phyloP scores from a whole-genome alignment of 2,329 filamentous ascomycete genomes.

The Eutypella sp. region DNA sequence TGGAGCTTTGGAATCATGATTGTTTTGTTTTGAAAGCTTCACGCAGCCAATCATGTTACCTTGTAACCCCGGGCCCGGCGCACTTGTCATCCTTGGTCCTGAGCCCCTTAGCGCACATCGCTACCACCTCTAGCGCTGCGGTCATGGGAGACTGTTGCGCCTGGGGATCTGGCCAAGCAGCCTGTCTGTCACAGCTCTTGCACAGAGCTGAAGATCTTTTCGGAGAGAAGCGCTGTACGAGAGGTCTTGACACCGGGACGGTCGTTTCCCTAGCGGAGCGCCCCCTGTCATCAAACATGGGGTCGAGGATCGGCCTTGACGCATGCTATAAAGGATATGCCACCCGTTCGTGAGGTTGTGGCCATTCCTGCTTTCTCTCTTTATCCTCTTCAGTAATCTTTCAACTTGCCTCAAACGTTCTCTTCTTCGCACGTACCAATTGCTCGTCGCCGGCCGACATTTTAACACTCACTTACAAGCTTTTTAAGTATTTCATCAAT shows the following conservation, averaged over 20 bases:
- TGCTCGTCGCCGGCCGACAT: conserved; percentile 51
- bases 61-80: neutral
- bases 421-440: conserved; percentile 25
- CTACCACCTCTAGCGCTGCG: neutral
- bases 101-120: neutral
- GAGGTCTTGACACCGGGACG: too few relatives aligned
- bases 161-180: neutral
- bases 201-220: too few relatives aligned
- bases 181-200: neutral
- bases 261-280: too few relatives aligned
- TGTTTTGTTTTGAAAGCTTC: neutral
- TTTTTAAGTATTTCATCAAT: conserved; percentile 14
- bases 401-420: conserved; percentile 13
- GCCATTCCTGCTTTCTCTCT: conserved; percentile 12
- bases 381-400: conserved; percentile 25
- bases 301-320: neutral
- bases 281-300: neutral
- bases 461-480: conserved; percentile 24
- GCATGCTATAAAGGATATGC: conserved; percentile 12
- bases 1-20: neutral
- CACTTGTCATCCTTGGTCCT: neutral
- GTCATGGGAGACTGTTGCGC: neutral
- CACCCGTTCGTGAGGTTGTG: conserved; percentile 5
- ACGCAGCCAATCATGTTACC: neutral
- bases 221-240: too few relatives aligned